These are phyloP conservation scores for Neoboletus subvelutipes DNA, from an alignment of 768 basidiomycete genomes.

Conservation along the genomic window DNA sequence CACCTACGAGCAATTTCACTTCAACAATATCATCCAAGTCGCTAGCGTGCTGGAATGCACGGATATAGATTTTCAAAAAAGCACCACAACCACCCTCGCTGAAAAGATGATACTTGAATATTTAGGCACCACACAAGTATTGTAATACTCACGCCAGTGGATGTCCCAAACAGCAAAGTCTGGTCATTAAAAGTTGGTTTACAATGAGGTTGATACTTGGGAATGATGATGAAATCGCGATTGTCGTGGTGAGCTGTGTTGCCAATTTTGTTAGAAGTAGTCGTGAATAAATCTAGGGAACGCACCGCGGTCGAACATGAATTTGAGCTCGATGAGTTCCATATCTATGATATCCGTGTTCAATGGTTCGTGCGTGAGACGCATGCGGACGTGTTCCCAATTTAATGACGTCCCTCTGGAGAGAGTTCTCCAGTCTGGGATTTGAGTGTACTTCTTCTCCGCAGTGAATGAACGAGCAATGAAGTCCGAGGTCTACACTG, in stretches of 20 bases:
- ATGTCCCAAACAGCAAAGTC: constrained; percentile 62
- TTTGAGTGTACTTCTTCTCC: constrained; percentile 90
- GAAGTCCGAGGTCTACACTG: constrained; percentile 69
- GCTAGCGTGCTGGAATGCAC: constrained; percentile 73
- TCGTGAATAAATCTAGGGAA: constrained; percentile 7
- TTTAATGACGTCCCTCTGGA: constrained; percentile 80
- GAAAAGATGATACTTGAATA: background rate
- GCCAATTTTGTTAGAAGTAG: constrained; percentile 5
- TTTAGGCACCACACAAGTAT: background rate
- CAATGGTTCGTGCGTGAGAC: constrained; percentile 70
- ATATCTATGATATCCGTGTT: constrained; percentile 72
- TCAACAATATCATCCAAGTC: constrained; percentile 80
- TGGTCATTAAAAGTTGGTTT: constrained; percentile 59
- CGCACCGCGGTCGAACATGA: constrained; percentile 74
- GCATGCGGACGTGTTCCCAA: constrained; percentile 86
- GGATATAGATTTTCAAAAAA: constrained; percentile 77
- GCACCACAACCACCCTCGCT: constrained; percentile 74
- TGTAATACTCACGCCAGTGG: constrained; percentile 54
- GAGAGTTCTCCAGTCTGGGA: constrained; percentile 80
- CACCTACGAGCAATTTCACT: constrained; percentile 78
- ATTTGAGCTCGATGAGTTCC: constrained; percentile 82
- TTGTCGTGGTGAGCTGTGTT: constrained; percentile 78
- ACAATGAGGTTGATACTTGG: constrained; percentile 69
- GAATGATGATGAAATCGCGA: constrained; percentile 77
- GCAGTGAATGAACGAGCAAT: constrained; percentile 72